Conservation (phyloP, 192 early-diverging fungal species). For the Umbelopsis isabellina region DNA sequence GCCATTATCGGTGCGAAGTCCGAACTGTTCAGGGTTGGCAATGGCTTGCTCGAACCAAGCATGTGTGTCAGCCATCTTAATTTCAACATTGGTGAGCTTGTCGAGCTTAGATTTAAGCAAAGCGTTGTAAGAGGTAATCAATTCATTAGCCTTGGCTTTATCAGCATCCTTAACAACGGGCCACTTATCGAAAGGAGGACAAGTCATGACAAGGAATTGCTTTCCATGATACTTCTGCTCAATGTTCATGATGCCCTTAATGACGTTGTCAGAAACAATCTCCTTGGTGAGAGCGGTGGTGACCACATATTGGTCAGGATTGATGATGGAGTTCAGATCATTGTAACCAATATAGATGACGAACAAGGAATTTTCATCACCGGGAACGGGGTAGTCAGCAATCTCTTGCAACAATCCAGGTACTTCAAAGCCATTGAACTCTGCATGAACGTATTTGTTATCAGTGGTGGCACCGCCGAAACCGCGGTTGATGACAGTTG, state of each 20-base stretch:
- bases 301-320: background rate
- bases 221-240: background rate
- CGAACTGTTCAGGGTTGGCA: background rate
- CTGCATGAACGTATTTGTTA: background rate
- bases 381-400: background rate
- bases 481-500: constrained; percentile 6
- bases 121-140: constrained; percentile 1
- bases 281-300: background rate
- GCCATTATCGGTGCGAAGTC: background rate
- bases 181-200: constrained; percentile 6
- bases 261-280: background rate
- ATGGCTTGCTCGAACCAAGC: background rate
- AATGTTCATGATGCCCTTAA: constrained; percentile 3
- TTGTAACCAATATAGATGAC: constrained; percentile 6
- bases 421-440: constrained; percentile 13
- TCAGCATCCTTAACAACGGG: background rate
- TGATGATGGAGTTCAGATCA: constrained; percentile 8
- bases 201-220: constrained; percentile 7
- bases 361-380: background rate
- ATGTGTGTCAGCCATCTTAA: background rate
- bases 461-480: constrained; percentile 19
- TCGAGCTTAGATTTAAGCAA: constrained; percentile 9
- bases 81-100: background rate
- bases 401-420: background rate
- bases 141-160: background rate